phyloP scores from a whole-genome alignment of 441 rosid genomes.

The Bocquillonia castaneifolia region DNA sequence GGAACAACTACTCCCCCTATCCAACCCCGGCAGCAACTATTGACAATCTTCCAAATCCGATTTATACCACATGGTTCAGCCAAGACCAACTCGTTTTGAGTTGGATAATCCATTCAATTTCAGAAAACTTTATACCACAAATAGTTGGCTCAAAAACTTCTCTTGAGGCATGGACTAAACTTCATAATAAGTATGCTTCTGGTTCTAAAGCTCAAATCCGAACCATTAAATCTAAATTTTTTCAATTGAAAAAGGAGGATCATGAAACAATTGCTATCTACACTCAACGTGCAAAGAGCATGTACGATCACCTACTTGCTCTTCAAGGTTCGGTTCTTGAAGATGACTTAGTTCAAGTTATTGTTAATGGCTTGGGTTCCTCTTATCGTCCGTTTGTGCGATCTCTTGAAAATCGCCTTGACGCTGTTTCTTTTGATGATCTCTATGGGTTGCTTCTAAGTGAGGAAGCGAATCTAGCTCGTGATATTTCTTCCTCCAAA shows the following conservation, averaged over 20 bases:
- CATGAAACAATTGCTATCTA: neutral
- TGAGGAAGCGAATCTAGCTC: neutral
- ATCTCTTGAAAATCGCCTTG: neutral
- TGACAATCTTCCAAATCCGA: no score
- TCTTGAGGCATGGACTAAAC: neutral
- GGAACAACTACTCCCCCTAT: no score
- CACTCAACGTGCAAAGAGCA: neutral
- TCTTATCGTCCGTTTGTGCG: neutral
- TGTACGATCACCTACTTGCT: neutral
- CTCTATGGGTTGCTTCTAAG: neutral
- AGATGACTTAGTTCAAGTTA: neutral
- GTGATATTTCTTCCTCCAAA: neutral
- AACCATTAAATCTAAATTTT: neutral
- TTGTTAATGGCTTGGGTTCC: neutral
- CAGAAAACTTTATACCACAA: neutral
- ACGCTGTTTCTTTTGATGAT: neutral
- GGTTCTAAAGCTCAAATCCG: neutral
- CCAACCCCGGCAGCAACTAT: no score
- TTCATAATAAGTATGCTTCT: neutral
- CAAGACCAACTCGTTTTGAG: no score
- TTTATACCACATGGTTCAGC: no score
- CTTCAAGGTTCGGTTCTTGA: neutral
- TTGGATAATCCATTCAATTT: no score
- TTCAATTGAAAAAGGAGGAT: no score
- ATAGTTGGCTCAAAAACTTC: neutral